Base-by-base conservation (phyloP, 1,139 yeast genomes). In the Magnusiomyces fungicola region DNA sequence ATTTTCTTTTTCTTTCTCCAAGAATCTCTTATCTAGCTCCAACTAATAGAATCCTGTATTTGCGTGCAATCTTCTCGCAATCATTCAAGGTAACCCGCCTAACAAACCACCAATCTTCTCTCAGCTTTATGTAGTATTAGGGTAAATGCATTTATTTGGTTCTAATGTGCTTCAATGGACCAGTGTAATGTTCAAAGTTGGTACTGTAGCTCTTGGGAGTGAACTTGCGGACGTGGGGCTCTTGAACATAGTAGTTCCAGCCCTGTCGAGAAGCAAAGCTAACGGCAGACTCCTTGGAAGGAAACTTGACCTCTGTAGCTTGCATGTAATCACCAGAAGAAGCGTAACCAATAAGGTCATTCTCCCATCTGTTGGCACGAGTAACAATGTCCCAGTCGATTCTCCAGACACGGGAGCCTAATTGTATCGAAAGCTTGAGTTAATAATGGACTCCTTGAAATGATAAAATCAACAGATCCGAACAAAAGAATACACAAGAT, bases 271-370 rank as follows among this genome's bases (percentile, higher is more conserved):
- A 79, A 18, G 95, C 95, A 67, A 87, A 87, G 53, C 76, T 75
- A 52, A 85, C 72, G 34, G 96, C 96, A 33, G 86, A 78, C 47
- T 86, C 94, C 69, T 79, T 81, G 49, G 81, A 73, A 61, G 80
- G 83, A 63, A 87, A 87, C 65, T 80, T 80, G 74, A 87, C 69
- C 61, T 76, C 77, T 12, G 54, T 41, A 23, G 48, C 64, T 46
- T 53, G 63, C 94, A 87, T 83, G 68, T 80, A 82, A 67, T 87
- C 96, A 30, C 86, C 80, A 43, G 86, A 73, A 34, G 87, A 78
- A 60, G 86, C 90, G 73, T 85, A 87, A 18, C 96, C 96, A 69
- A 86, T 87, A 62, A 86, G 72, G 62, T 86, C 94, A 67, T 87
- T 86, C 65, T 86, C 95, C 95, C 95, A 87, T 64, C 95, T 74